Evolutionary conservation across 495 filamentous ascomycete species (phyloP).

Genomic region (Penicillium odoratum): DNA sequence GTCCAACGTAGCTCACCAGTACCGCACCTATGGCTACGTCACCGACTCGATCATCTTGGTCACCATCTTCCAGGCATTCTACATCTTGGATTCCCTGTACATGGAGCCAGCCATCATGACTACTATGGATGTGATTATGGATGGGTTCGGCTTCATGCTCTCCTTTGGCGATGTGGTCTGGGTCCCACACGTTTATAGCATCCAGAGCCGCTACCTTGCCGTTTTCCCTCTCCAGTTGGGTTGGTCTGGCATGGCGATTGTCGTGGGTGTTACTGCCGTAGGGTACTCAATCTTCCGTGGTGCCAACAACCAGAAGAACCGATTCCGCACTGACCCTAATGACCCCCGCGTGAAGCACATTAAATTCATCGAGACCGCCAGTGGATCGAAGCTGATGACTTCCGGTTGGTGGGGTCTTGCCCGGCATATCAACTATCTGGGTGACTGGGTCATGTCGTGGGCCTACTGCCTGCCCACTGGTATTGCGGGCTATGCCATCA

Average conservation of each 20-base stretch:
- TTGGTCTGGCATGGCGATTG: slow-evolving; percentile 55
- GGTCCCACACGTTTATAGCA: slow-evolving; percentile 87
- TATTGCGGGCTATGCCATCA: slow-evolving; percentile 71
- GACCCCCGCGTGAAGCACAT: slow-evolving; percentile 80
- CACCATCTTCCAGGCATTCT: slow-evolving; percentile 74
- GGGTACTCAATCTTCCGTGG: slow-evolving; percentile 91
- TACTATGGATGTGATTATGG: slow-evolving; percentile 92
- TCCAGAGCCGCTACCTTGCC: slow-evolving; percentile 86
- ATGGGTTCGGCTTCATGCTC: slow-evolving; percentile 98
- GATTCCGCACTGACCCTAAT: slow-evolving; percentile 83
- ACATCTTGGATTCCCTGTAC: slow-evolving; percentile 82
- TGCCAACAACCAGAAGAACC: slow-evolving; percentile 91
- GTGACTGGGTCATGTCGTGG: slow-evolving; percentile 95
- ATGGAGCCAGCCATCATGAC: slow-evolving; percentile 92
- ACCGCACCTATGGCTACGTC: slow-evolving; percentile 75
- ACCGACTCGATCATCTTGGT: slow-evolving; percentile 88
- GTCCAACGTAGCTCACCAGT: slow-evolving; percentile 84
- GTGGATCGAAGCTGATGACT: slow-evolving; percentile 75
- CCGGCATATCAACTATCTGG: slow-evolving; percentile 96
- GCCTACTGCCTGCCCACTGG: slow-evolving; percentile 89
- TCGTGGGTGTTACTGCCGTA: slow-evolving; percentile 61
- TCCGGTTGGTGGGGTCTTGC: slow-evolving; percentile 95
- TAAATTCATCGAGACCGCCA: slow-evolving; percentile 82
- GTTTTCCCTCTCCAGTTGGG: slow-evolving; percentile 79
- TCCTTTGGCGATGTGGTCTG: slow-evolving; percentile 91